Conservation (phyloP, 257 asterid genomes). For the Solanum piurae region DNA sequence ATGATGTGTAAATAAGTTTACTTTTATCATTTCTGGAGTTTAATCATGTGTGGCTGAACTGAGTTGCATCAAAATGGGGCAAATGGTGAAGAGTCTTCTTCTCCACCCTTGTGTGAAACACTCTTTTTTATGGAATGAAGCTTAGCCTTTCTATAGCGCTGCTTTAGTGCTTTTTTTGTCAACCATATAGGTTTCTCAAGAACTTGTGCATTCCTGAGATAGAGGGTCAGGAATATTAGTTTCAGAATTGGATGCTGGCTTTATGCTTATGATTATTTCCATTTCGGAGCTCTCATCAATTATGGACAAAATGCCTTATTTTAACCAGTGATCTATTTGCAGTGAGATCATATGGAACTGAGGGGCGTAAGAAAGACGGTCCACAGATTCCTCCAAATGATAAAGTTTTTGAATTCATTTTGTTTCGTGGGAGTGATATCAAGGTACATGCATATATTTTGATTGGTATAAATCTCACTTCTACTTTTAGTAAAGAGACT, state of each 20-base stretch:
- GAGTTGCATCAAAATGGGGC: not conserved
- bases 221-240: not conserved
- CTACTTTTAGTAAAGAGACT: not conserved
- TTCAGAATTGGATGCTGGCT: not conserved
- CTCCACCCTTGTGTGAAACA: not conserved
- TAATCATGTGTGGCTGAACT: not conserved
- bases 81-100: not conserved
- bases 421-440: constrained; percentile 76
- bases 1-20: not conserved
- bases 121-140: not conserved
- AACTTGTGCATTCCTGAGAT: not conserved
- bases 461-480: not conserved
- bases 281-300: not conserved
- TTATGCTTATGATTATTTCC: not conserved
- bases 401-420: constrained; percentile 57
- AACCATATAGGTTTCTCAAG: not conserved
- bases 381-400: constrained; percentile 67
- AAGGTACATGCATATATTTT: constrained; percentile 30
- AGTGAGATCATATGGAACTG: constrained; percentile 82
- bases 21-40: not conserved
- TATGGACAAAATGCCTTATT: not conserved
- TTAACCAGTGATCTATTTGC: constrained; percentile 8
- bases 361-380: constrained; percentile 63
- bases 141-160: not conserved
- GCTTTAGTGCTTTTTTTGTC: not conserved